Percentiles rank a stretch among this genome's conserved stretches.
Conservation (phyloP, 1,284 basidiomycete species). For the Volvariella volvacea region DNA sequence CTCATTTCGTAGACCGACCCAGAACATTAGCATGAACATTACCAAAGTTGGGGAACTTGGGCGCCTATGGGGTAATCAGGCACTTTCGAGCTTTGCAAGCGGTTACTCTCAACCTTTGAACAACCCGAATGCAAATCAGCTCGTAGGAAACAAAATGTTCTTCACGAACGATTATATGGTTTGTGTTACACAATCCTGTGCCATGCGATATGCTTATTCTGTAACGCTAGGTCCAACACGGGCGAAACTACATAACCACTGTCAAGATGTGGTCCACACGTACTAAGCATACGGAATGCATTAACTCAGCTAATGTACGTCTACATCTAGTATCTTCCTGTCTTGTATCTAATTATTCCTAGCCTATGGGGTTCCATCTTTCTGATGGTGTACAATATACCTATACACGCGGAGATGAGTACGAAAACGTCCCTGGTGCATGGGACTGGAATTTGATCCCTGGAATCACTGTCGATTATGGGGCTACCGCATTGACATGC, state of each 20-base stretch:
- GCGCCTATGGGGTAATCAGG: constrained; percentile 32
- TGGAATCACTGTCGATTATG: constrained; percentile 59
- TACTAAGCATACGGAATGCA: constrained; percentile 55
- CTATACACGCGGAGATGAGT: constrained; percentile 54
- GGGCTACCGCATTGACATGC: constrained; percentile 42
- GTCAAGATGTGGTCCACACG: constrained; percentile 58
- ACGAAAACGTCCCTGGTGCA: constrained; percentile 55
- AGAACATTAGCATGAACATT: constrained; percentile 43
- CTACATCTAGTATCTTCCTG: background rate
- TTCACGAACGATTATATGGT: constrained; percentile 64
- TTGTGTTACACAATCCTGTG: constrained; percentile 5
- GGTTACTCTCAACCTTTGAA: constrained; percentile 26
- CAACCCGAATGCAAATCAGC: constrained; percentile 40
- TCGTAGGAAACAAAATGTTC: constrained; percentile 53
- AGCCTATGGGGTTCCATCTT: constrained; percentile 53
- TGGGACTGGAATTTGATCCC: constrained; percentile 71
- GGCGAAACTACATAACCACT: constrained; percentile 47
- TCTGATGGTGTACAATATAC: constrained; percentile 56
- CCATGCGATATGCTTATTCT: background rate
- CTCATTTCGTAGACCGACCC: constrained; percentile 34
- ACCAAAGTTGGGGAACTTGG: constrained; percentile 41
- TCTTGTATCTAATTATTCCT: background rate
- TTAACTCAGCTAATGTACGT: constrained; percentile 45
- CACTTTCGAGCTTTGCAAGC: constrained; percentile 28
- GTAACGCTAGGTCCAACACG: constrained; percentile 47